Conservation (phyloP, 768 basidiomycete genomes). For the Pulveroboletus sp. region DNA sequence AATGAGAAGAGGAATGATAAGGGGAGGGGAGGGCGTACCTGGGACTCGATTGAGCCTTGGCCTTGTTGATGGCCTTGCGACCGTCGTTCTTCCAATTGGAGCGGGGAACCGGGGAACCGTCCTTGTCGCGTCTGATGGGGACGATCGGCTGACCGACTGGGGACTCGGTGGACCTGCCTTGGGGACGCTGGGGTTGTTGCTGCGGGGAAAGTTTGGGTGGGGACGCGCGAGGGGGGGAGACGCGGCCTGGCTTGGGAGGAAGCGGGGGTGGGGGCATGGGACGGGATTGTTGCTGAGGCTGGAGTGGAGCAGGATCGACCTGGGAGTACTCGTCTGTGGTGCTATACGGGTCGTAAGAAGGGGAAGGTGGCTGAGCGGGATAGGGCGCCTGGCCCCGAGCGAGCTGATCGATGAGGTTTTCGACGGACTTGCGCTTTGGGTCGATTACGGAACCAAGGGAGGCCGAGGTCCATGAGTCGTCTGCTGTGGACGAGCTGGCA, state of each 20-base stretch:
- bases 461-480: constrained; percentile 55
- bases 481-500: constrained; percentile 41
- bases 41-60: constrained; percentile 53
- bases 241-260: constrained; percentile 51
- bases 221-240: constrained; percentile 57
- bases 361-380: constrained; percentile 36
- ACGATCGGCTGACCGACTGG: constrained; percentile 43
- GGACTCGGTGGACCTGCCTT: constrained; percentile 48
- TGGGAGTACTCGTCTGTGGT: constrained; percentile 46
- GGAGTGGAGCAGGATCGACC: constrained; percentile 31
- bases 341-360: constrained; percentile 33
- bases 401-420: constrained; percentile 74
- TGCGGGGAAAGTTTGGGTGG: constrained; percentile 60
- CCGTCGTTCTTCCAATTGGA: constrained; percentile 36
- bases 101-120: constrained; percentile 64
- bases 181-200: constrained; percentile 39
- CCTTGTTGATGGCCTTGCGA: constrained; percentile 36
- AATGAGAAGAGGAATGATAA: background rate
- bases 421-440: constrained; percentile 81
- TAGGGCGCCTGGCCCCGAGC: constrained; percentile 44
- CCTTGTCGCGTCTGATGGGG: constrained; percentile 55
- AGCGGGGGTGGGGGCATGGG: constrained; percentile 53
- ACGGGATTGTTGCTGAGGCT: constrained; percentile 32
- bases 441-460: constrained; percentile 29
- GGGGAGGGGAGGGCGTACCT: constrained; percentile 37